Base-by-base conservation (phyloP, 1,139 yeast species). In the Scheffersomyces illinoinensis region DNA sequence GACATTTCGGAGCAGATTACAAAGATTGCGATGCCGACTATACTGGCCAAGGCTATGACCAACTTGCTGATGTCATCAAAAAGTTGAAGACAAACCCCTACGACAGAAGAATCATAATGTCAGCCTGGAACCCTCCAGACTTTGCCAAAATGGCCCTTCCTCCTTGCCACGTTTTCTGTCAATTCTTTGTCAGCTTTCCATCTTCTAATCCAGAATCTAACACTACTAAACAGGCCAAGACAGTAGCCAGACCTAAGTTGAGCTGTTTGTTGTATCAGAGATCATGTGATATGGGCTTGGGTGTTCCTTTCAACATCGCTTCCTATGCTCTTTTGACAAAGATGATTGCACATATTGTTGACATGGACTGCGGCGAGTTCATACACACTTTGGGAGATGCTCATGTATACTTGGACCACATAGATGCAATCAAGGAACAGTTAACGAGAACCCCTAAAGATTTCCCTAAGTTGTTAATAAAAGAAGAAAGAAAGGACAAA, bases 91-190 rank as follows among this genome's bases (percentile, higher is more conserved):
- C 86, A 14, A 92, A 90, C 69, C 99, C 99, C 1, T 91, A 91
- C 69, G 98, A 95, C 73, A 84, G 99, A 69, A 83, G 99, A 71
- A 92, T 95, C 66, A 93, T 95, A 61, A 77, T 95, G 85, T 89
- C 96, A 54, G 99, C 99, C 0, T 95, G 99, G 99, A 95, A 95
- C 70, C 99, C 99, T 2, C 92, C 97, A 1, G 99, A 93, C 68
- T 91, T 95, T 71, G 82, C 86, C 56, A 81, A 87, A 63, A 95
- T 95, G 99, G 99, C 99, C 0, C 82, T 95, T 58, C 99, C 99
- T 19, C 99, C 99, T 46, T 95, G 99, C 70, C 99, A 95, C 73
- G 96, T 96, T 47, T 91, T 95, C 71, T 89, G 97, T 59, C 99
- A 95, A 73, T 95, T 95, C 72, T 95, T 91, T 71, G 99, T 95